Conservation (phyloP, 2,329 filamentous ascomycete species). For the Fusarium setosum region DNA sequence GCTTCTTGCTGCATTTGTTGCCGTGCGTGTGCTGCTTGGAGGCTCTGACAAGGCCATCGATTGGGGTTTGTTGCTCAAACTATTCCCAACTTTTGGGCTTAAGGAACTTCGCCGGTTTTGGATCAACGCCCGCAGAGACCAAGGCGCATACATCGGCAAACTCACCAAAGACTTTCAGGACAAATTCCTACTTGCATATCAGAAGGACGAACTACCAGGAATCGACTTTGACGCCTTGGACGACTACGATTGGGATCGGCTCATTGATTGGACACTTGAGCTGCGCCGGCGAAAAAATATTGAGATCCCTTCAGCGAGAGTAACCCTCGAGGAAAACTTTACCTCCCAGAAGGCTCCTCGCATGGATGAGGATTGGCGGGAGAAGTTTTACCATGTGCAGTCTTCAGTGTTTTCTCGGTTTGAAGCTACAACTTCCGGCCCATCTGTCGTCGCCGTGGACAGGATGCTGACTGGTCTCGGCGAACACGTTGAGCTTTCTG, state of each 20-base stretch:
- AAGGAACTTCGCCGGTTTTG: conserved; percentile 67
- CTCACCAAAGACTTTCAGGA: conserved; percentile 71
- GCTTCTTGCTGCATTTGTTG: conserved; percentile 68
- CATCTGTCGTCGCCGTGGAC: conserved; percentile 52
- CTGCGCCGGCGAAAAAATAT: conserved; percentile 59
- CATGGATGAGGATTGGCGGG: conserved; percentile 60
- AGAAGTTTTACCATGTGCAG: conserved; percentile 65
- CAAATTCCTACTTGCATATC: conserved; percentile 74
- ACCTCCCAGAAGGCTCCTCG: conserved; percentile 51
- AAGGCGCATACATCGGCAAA: conserved; percentile 64
- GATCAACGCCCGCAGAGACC: conserved; percentile 62
- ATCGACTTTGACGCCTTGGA: conserved; percentile 72
- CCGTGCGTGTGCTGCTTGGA: conserved; percentile 68
- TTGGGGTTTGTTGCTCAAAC: conserved; percentile 67
- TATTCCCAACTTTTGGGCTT: conserved; percentile 66
- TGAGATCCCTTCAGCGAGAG: conserved; percentile 60
- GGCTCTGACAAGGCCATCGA: conserved; percentile 70
- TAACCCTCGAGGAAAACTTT: conserved; percentile 57
- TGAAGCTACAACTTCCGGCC: conserved; percentile 62
- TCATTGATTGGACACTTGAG: conserved; percentile 75
- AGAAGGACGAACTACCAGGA: conserved; percentile 67
- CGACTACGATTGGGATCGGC: conserved; percentile 75
- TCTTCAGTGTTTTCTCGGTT: conserved; percentile 68
- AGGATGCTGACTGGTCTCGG: conserved; percentile 12
- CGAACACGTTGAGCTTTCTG: conserved; percentile 31